Percentiles rank a stretch among this genome's conserved stretches.
phyloP scores from a whole-genome alignment of 2,329 filamentous ascomycete species.

The Botrytis medusae region DNA sequence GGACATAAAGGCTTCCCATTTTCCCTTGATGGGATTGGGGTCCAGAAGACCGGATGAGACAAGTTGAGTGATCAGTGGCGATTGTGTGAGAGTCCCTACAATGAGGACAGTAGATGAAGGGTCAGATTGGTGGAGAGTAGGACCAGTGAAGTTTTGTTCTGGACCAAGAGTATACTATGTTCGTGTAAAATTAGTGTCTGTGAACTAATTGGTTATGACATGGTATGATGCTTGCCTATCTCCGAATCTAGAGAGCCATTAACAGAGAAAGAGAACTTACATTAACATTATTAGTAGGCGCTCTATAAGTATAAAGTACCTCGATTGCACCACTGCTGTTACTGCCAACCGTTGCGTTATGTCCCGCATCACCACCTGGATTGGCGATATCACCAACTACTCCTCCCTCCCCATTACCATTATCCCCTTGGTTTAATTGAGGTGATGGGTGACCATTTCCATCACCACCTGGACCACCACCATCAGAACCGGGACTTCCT shows the following conservation, averaged over 20 bases:
- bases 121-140: slow-evolving; percentile 39
- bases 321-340: slow-evolving; percentile 25
- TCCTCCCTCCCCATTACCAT: slow-evolving; percentile 17
- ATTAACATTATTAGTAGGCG: slow-evolving; percentile 34
- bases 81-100: slow-evolving; percentile 66
- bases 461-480: background rate
- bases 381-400: slow-evolving; percentile 11
- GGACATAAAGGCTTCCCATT: slow-evolving; percentile 70
- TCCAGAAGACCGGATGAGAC: slow-evolving; percentile 57
- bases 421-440: background rate
- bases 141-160: slow-evolving; percentile 47
- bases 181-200: background rate
- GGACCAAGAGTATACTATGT: slow-evolving; percentile 46
- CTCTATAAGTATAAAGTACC: slow-evolving; percentile 35
- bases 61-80: slow-evolving; percentile 59
- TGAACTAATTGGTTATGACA: background rate
- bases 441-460: background rate
- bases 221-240: background rate
- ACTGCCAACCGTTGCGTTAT: slow-evolving; percentile 25
- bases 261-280: slow-evolving; percentile 27
- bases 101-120: slow-evolving; percentile 59
- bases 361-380: slow-evolving; percentile 18
- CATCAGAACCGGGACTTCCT: background rate
- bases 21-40: slow-evolving; percentile 54
- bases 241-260: background rate